A percentile compares a stretch with the other conserved stretches of the same genome.
Evolutionary conservation across 108 stramenopile genomes (phyloP).

Genomic region (Phaeodactylum tricornutum): DNA sequence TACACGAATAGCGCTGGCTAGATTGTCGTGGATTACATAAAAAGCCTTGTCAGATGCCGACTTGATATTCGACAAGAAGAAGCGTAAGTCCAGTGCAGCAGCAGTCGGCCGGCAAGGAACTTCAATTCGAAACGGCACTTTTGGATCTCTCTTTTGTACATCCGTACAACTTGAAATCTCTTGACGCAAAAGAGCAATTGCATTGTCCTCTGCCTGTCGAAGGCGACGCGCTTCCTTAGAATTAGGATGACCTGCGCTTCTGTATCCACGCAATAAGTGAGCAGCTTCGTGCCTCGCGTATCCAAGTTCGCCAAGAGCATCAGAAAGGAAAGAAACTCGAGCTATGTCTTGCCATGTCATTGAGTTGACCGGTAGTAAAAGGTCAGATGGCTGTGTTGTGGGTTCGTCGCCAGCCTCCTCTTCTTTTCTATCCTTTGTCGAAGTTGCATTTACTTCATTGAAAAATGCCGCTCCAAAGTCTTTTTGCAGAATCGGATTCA

Average conservation of each 20-base stretch:
- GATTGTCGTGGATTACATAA: not conserved
- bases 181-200: conserved; percentile 46
- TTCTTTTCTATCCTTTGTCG: conserved; percentile 23
- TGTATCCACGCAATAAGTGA: conserved; percentile 63
- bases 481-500: conserved; percentile 44
- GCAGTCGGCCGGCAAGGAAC: conserved; percentile 44
- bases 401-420: conserved; percentile 16
- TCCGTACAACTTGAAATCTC: conserved; percentile 12
- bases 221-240: conserved; percentile 76
- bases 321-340: conserved; percentile 50
- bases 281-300: conserved; percentile 53
- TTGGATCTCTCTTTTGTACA: not conserved
- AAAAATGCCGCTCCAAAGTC: conserved; percentile 51
- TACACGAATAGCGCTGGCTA: conserved; percentile 2
- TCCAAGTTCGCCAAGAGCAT: conserved; percentile 72
- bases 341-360: conserved; percentile 84
- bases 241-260: conserved; percentile 80
- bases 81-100: conserved; percentile 45
- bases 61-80: conserved; percentile 63
- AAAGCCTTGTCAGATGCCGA: not conserved
- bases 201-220: conserved; percentile 61
- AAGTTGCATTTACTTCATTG: conserved; percentile 36
- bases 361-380: conserved; percentile 62
- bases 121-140: conserved; percentile 20
- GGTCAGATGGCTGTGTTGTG: too few species aligned